Evolutionary conservation across 257 asterid genomes (phyloP).

Genomic region (Solanum clarkiae): DNA sequence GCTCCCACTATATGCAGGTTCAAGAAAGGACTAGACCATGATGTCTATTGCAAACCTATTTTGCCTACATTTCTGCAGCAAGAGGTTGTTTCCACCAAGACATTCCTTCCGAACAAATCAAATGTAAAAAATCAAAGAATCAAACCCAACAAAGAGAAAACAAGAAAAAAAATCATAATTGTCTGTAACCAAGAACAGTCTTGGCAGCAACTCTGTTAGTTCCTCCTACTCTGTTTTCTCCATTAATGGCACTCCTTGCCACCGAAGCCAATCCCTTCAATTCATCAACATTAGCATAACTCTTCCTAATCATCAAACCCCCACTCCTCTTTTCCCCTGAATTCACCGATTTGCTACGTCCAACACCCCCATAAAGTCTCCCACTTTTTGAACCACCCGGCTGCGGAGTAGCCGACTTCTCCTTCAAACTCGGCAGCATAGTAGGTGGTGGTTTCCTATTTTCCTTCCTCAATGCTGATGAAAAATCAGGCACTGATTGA

Average conservation of each 20-base stretch:
- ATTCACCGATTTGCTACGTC: slow-evolving; percentile 63
- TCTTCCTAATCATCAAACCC: slow-evolving; percentile 61
- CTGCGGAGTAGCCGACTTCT: slow-evolving; percentile 46
- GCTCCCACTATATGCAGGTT: background rate
- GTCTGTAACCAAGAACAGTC: slow-evolving; percentile 42
- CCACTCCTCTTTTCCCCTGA: slow-evolving; percentile 66
- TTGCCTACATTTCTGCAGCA: too few species aligned
- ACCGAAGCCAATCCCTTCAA: slow-evolving; percentile 45
- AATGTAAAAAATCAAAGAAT: slow-evolving; percentile 4
- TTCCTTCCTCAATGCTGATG: slow-evolving; percentile 69
- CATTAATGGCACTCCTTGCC: slow-evolving; percentile 41
- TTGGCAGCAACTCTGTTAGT: slow-evolving; percentile 26
- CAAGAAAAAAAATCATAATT: slow-evolving; percentile 10
- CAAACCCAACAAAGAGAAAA: background rate
- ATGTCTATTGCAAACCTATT: background rate
- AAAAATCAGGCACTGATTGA: slow-evolving; percentile 87
- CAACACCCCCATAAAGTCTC: slow-evolving; percentile 25
- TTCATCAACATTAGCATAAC: slow-evolving; percentile 67
- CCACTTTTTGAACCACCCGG: slow-evolving; percentile 32
- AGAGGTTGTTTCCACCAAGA: too few species aligned
- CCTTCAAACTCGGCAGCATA: slow-evolving; percentile 39
- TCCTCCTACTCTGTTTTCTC: slow-evolving; percentile 20
- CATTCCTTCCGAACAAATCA: background rate
- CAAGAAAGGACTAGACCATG: background rate
- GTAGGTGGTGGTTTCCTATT: slow-evolving; percentile 55